These are phyloP conservation scores for Ascocoryne sarcoides DNA, from an alignment of 2,329 filamentous ascomycete species.

Conservation along the genomic window DNA sequence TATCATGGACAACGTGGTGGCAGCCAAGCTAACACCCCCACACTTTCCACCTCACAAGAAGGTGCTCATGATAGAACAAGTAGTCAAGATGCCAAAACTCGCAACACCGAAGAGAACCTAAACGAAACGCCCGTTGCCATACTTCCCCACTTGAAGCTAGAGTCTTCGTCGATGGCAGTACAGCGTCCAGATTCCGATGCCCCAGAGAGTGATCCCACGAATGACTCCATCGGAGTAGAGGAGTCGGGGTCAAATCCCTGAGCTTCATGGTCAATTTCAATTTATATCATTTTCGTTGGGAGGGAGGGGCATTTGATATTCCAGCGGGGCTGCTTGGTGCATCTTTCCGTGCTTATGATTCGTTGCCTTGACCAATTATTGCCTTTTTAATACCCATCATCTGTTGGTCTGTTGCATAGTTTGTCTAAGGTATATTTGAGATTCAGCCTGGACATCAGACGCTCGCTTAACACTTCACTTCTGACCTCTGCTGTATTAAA, in stretches of 20 bases:
- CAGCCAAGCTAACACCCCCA: slow-evolving; percentile 58
- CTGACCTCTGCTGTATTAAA: background rate
- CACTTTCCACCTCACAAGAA: slow-evolving; percentile 28
- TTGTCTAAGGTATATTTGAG: background rate
- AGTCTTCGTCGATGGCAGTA: slow-evolving; percentile 11
- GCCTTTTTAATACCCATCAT: background rate
- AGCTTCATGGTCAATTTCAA: background rate
- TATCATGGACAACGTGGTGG: slow-evolving; percentile 61
- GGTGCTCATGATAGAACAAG: slow-evolving; percentile 17
- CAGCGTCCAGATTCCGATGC: slow-evolving; percentile 17
- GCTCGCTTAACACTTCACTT: background rate
- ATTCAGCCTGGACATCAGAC: background rate
- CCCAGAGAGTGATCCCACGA: slow-evolving; percentile 19
- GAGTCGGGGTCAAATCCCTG: slow-evolving; percentile 4
- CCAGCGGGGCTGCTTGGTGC: too few relatives aligned
- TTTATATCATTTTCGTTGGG: background rate
- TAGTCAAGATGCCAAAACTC: slow-evolving; percentile 20
- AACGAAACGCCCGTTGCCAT: slow-evolving; percentile 18
- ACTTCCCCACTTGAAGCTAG: slow-evolving; percentile 19
- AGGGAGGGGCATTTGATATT: background rate
- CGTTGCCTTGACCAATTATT: too few relatives aligned
- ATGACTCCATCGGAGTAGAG: slow-evolving; percentile 16
- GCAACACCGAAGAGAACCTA: slow-evolving; percentile 18
- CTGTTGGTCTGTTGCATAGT: background rate
- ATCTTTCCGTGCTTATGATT: too few relatives aligned